Conservation (phyloP, 179 eudicot species). For the Actinidia arguta region DNA sequence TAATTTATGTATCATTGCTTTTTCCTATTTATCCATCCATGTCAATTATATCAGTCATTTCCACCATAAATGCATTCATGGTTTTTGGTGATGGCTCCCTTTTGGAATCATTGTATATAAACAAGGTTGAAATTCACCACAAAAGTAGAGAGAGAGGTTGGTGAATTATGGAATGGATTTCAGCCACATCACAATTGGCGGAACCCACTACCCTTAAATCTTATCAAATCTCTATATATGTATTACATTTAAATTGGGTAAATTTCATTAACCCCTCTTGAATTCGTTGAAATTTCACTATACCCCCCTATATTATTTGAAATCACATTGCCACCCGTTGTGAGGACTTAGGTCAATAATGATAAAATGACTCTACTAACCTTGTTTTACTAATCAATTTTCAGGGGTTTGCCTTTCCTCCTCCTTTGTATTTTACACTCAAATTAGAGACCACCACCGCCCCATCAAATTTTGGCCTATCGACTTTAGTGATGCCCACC, state of each 20-base stretch:
- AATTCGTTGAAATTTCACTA: background rate
- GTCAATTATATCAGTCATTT: background rate
- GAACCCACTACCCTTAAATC: too few species aligned
- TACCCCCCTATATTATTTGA: background rate
- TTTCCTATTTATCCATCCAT: background rate
- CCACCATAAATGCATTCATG: background rate
- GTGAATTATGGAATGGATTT: background rate
- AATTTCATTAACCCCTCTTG: too few species aligned
- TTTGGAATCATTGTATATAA: background rate
- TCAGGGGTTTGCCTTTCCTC: background rate
- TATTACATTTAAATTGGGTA: too few species aligned
- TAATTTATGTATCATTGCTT: too few species aligned
- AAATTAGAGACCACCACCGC: background rate
- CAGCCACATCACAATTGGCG: background rate
- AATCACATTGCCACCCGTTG: background rate
- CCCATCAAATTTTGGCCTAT: too few species aligned
- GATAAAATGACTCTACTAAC: background rate
- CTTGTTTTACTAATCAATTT: background rate
- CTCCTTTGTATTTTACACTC: background rate
- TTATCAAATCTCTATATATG: too few species aligned
- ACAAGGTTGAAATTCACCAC: background rate
- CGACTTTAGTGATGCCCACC: too few species aligned
- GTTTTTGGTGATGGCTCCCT: background rate
- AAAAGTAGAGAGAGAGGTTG: background rate
- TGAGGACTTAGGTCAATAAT: background rate